Base-by-base conservation (phyloP, 805 yeast species). In the Wickerhamomyces sydowiorum region DNA sequence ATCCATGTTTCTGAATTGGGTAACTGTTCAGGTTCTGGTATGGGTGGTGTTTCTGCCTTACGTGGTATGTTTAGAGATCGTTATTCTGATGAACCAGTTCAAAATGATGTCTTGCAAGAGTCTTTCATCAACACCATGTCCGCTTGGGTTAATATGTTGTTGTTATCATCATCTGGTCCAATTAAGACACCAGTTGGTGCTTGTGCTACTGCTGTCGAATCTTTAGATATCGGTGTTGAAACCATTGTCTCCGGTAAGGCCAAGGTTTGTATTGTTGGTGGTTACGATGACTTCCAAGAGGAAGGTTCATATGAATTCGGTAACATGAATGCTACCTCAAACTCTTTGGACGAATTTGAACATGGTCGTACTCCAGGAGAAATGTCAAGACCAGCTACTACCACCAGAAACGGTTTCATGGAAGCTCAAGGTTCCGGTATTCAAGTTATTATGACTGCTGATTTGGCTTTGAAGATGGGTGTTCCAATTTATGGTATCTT, bases 361-460 rank as follows among this genome's bases (percentile, higher is more conserved):
- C 93, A 87, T 53, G 99, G 99, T 51, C 87, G 99, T 74, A 87
- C 97, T 40, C 98, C 99, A 54, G 75, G 83, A 45, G 99, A 93
- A 69, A 93, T 93, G 98, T 91, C 98, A 22, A 86, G 99, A 72
- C 99, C 99, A 44, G 78, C 97, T 42, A 90, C 99, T 40, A 84
- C 97, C 33, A 74, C 96, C 37, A 86, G 99, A 77, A 76, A 83
- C 56, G 99, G 99, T 56, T 93, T 93, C 75, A 93, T 93, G 98
- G 99, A 93, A 76, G 83, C 99, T 32, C 99, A 93, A 71, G 99
- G 99, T 76, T 80, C 98, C 41, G 99, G 99, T 80, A 85, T 87
- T 55, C 97, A 93, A 75, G 82, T 93, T 51, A 78, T 93, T 51
- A 93, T 93, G 99, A 78, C 81, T 52, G 99, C 97, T 41, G 88